phyloP scores from a whole-genome alignment of 2,329 filamentous ascomycete species.

The Berkeleyomyces rouxiae region DNA sequence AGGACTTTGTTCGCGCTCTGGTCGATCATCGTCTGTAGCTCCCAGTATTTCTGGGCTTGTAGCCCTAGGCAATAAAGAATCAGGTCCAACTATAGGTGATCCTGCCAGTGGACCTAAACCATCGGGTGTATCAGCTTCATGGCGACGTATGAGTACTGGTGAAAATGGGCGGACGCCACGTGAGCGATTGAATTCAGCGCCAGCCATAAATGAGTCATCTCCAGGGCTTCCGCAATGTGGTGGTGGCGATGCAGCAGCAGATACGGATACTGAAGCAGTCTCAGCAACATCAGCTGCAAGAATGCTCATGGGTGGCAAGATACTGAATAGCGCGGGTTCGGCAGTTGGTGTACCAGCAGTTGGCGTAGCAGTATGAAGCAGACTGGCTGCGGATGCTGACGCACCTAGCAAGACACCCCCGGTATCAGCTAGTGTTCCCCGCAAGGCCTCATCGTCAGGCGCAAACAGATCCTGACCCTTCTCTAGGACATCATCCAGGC shows the following conservation, averaged over 20 bases:
- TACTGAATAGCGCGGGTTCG: slow-evolving; percentile 37
- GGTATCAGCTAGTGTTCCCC: slow-evolving; percentile 14
- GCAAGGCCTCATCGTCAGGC: slow-evolving; percentile 19
- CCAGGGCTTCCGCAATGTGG: slow-evolving; percentile 15
- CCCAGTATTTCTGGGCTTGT: too few relatives aligned
- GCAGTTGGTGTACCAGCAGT: slow-evolving; percentile 16
- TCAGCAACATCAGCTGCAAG: slow-evolving; percentile 28
- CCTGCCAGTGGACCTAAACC: background rate
- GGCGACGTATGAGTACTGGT: slow-evolving; percentile 28
- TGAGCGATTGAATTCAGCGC: slow-evolving; percentile 33
- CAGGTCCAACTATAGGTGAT: background rate
- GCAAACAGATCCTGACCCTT: slow-evolving; percentile 46
- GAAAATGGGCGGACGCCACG: slow-evolving; percentile 42
- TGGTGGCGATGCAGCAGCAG: background rate
- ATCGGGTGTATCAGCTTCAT: background rate
- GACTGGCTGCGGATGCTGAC: background rate
- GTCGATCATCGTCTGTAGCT: too few relatives aligned
- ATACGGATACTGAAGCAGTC: too few relatives aligned
- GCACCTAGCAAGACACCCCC: slow-evolving; percentile 14
- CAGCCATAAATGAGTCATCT: slow-evolving; percentile 33
- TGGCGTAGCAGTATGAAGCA: slow-evolving; percentile 14
- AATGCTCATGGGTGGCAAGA: slow-evolving; percentile 47
- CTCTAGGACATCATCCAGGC: slow-evolving; percentile 48
- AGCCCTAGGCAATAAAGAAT: too few relatives aligned
- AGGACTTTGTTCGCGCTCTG: too few relatives aligned